Evolutionary conservation across 305 asterid species (phyloP).

Genomic region (Ilex paraguariensis): DNA sequence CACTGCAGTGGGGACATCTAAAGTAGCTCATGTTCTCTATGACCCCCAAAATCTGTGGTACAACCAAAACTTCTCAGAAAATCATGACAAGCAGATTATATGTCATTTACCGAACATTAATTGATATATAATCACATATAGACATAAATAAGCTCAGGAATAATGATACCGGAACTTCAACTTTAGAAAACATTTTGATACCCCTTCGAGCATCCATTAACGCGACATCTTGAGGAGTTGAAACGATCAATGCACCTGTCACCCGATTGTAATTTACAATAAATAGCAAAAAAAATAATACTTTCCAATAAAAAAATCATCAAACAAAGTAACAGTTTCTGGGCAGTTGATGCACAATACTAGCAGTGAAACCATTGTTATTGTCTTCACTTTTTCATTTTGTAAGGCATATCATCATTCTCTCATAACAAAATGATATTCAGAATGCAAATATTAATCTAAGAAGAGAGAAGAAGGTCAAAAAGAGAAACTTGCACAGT

Average conservation of each 20-base stretch:
- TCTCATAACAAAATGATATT: no score
- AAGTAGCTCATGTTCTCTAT: constrained; percentile 98
- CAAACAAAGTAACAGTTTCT: not conserved
- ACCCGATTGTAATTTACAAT: constrained; percentile 9
- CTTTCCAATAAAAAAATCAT: constrained; percentile 11
- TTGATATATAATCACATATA: not conserved
- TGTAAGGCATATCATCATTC: no score
- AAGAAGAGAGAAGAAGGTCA: no score
- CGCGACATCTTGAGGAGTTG: constrained; percentile 99
- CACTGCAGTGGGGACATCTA: constrained; percentile 77
- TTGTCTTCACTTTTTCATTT: no score
- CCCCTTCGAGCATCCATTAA: constrained; percentile 96
- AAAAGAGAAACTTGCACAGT: no score
- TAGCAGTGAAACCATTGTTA: no score
- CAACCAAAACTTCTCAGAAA: constrained; percentile 2
- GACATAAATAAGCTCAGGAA: constrained; percentile 6
- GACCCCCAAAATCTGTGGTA: constrained; percentile 74
- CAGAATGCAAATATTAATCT: no score
- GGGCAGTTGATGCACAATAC: no score
- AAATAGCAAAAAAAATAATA: not conserved
- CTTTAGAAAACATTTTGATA: constrained; percentile 91
- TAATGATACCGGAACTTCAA: constrained; percentile 75
- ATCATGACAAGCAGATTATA: not conserved
- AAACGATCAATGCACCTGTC: constrained; percentile 88
- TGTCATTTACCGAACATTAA: no score